These are phyloP conservation scores for Penicillium sp. DNA, from an alignment of 2,329 filamentous ascomycete genomes.

Conservation along the genomic window DNA sequence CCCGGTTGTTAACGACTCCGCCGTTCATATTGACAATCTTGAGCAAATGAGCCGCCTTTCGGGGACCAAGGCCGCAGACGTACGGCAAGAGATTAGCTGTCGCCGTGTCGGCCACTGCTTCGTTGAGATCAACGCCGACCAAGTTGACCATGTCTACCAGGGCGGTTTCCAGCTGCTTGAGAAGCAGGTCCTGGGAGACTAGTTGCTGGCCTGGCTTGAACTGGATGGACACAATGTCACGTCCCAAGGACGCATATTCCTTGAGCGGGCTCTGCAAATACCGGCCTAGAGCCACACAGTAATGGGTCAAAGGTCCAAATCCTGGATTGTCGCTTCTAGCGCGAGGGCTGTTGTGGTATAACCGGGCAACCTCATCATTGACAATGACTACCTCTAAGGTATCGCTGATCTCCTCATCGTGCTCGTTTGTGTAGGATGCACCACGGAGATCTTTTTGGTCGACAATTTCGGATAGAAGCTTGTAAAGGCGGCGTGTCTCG, in stretches of 20 bases:
- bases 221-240: conserved; percentile 78
- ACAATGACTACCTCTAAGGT: conserved; percentile 84
- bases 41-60: conserved; percentile 79
- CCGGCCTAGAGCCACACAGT: conserved; percentile 82
- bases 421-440: conserved; percentile 81
- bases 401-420: conserved; percentile 71
- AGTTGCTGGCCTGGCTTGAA: conserved; percentile 91
- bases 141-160: conserved; percentile 99
- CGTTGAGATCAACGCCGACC: conserved; percentile 91
- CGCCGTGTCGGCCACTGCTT: conserved; percentile 76
- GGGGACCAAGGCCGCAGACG: conserved; percentile 83
- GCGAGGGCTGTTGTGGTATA: conserved; percentile 87
- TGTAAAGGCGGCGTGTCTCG: conserved; percentile 78
- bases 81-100: conserved; percentile 87
- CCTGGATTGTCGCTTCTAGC: conserved; percentile 77
- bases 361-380: conserved; percentile 93
- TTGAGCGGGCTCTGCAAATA: conserved; percentile 96
- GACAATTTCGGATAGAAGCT: conserved; percentile 75
- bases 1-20: conserved; percentile 76
- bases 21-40: conserved; percentile 93
- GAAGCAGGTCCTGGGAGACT: conserved; percentile 80
- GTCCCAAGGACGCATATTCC: conserved; percentile 90
- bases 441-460: conserved; percentile 73
- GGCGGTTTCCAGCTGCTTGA: conserved; percentile 85
- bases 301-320: conserved; percentile 73